phyloP scores from a whole-genome alignment of 225 moss, liverwort and hornwort genomes.

The Climacium dendroides region DNA sequence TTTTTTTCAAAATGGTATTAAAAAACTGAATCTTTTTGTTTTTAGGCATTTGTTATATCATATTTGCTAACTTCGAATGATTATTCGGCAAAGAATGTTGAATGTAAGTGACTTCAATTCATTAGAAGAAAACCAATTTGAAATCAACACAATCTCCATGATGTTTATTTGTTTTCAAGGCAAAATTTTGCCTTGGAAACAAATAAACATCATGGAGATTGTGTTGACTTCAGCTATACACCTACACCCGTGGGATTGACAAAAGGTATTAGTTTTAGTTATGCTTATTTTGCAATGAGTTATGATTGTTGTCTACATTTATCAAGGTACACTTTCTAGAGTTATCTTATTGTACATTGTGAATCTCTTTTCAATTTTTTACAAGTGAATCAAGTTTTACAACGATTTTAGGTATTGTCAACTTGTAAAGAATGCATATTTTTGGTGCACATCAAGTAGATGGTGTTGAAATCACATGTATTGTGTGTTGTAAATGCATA shows the following conservation, averaged over 20 bases:
- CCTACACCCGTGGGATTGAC: too few relatives aligned
- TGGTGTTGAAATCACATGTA: background rate
- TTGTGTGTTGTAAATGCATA: background rate
- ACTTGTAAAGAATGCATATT: background rate
- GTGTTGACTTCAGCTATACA: too few relatives aligned
- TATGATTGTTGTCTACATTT: background rate
- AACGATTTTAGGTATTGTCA: background rate
- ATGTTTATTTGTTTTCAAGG: too few relatives aligned
- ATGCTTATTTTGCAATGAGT: background rate
- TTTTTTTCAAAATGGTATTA: rapidly evolving
- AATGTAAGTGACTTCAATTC: background rate
- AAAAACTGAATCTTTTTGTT: background rate
- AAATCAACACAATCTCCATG: too few relatives aligned
- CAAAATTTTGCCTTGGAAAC: too few relatives aligned
- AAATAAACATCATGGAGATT: too few relatives aligned
- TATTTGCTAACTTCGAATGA: background rate
- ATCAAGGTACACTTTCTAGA: rapidly evolving
- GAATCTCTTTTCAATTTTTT: background rate
- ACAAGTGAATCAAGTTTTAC: background rate
- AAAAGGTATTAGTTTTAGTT: too few relatives aligned
- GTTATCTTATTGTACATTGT: background rate
- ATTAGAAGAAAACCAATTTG: too few relatives aligned
- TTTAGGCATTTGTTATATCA: too few relatives aligned
- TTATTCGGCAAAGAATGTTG: background rate
- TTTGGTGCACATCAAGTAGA: rapidly evolving